Base-by-base conservation (phyloP, 2,329 filamentous ascomycete genomes). In the Fusarium chlamydosporum region DNA sequence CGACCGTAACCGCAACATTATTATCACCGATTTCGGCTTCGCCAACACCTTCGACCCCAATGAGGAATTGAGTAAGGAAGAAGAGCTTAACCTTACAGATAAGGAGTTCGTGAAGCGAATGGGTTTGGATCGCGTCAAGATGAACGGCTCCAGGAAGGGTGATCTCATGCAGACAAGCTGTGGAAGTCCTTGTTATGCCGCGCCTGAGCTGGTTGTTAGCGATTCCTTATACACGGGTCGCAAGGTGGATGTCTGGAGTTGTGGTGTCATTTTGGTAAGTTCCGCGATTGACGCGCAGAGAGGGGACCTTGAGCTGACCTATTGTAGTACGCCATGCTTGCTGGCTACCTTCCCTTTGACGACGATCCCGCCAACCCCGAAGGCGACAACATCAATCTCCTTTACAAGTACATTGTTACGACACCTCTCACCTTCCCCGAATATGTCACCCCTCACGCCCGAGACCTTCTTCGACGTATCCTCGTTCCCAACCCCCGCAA, bases 141-240 rank as follows among this genome's bases (percentile, higher is more conserved):
- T 88, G 13, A 92, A 92, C 70, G 94, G 93, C 15, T 85, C 89
- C 75, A 88, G 95, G 65, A 89, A 94, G 74, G 96, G 96, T 37
- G 96, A 99, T 82, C 83, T 99, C 76, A 99, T 99, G 96, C 95
- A 97, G 81, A 99, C 96, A 12, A 98, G 96, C 79, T 99, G 96
- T 79, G 96, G 96, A 69, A 98, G 95, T 79, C 96, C 96, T 9
- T 99, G 96, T 77, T 99, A 99, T 79, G 96, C 96, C 48, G 96
- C 96, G 15, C 96, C 96, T 6, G 96, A 99, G 82, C 85, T 99
- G 55, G 96, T 99, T 15, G 96, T 99, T 65, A 98, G 94, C 78
- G 96, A 99, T 80, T 97, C 94, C 16, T 83, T 99, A 9, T 99
- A 99, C 81, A 99, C 96, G 3, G 96, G 96, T 46, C 90, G 95